phyloP scores from a whole-genome alignment of 495 filamentous ascomycete species.

The Cercophora scortea region DNA sequence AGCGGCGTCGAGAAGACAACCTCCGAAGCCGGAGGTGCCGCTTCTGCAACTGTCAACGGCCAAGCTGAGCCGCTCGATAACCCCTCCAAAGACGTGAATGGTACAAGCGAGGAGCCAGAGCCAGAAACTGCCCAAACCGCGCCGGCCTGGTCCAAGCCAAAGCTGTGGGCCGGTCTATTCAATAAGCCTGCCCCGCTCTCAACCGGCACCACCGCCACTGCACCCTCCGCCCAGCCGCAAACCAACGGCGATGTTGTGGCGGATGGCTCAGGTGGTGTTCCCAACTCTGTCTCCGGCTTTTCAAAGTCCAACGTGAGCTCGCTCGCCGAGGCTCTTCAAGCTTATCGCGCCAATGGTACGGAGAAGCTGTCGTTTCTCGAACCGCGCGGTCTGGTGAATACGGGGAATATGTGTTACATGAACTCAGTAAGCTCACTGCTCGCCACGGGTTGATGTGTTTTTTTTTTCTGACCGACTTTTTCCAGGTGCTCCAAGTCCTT shows the following conservation, averaged over 20 bases:
- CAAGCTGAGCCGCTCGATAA: conserved; percentile 18
- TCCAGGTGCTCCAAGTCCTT: conserved; percentile 83
- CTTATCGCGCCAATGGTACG: conserved; percentile 51
- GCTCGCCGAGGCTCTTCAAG: conserved; percentile 62
- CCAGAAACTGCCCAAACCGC: conserved; percentile 25
- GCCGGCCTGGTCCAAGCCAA: conserved; percentile 45
- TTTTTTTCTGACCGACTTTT: conserved; percentile 8
- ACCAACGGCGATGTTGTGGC: conserved; percentile 13
- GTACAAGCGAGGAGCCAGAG: conserved; percentile 8
- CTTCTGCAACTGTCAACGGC: conserved; percentile 25
- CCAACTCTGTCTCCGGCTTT: conserved; percentile 21
- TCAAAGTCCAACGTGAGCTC: conserved; percentile 54
- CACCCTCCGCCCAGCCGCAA: conserved; percentile 16
- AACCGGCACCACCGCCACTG: conserved; percentile 16
- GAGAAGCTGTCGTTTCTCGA: conserved; percentile 77
- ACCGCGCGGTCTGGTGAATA: conserved; percentile 91
- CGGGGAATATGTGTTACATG: conserved; percentile 99
- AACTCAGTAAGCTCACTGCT: conserved; percentile 67
- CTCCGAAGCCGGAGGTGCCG: conserved; percentile 7
- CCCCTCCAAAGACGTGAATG: conserved; percentile 13
- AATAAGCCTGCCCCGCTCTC: conserved; percentile 39
- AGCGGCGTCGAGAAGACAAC: conserved; percentile 18
- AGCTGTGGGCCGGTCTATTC: conserved; percentile 74
- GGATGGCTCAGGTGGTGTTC: conserved; percentile 6
- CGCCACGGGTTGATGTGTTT: not conserved